Evolutionary conservation across 371 early-diverging fungal species (phyloP), one percentile per base, ranked within the genome.

Genomic region (Haplosporangium sp.): DNA sequence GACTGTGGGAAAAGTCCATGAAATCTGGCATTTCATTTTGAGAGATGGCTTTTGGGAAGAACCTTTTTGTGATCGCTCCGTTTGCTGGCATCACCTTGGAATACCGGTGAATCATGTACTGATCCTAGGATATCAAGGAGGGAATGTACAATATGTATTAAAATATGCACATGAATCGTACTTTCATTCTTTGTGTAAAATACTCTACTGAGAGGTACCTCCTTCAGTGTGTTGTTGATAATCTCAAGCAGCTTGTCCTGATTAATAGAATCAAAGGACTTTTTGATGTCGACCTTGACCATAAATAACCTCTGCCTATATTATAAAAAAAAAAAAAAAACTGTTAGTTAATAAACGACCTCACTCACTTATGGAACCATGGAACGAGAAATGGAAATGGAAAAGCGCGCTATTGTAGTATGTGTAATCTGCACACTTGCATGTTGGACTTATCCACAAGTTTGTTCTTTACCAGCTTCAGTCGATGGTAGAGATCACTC

Each of bases 241-340:
- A 91, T 81, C 0, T 83, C 63, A 40, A 95, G 48, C 10, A 97
- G 74, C 59, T 83, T 84, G 14, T 71, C 80, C 64, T 93, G 95
- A 14, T 91, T 84, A 55, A 96, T 93, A 5, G 90, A 87, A 64
- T 97, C 97, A 79, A 91, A 97, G 23, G 93, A 91, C 40, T 80
- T 81, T 36, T 81, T 80, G 37, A 96, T 89, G 71, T 97, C 97
- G 13, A 94, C 86, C 67, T 97, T 97, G 59, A 90, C 93, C 80
- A 95, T 90, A 56, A 90, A 97, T 12, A 95, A 65, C 48, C 60
- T 56, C 14, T 67, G 57, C 21, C 64, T 66, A 54, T 21, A 21
- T 16, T 41, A 43, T 18, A 6, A 12, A 43, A 16, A 51, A 20
- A 1, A 43, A 13, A 10, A 23, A 5, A 37, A 9, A 20, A 13